phyloP scores from a whole-genome alignment of 2,329 filamentous ascomycete genomes.

The Colletotrichum godetiae region DNA sequence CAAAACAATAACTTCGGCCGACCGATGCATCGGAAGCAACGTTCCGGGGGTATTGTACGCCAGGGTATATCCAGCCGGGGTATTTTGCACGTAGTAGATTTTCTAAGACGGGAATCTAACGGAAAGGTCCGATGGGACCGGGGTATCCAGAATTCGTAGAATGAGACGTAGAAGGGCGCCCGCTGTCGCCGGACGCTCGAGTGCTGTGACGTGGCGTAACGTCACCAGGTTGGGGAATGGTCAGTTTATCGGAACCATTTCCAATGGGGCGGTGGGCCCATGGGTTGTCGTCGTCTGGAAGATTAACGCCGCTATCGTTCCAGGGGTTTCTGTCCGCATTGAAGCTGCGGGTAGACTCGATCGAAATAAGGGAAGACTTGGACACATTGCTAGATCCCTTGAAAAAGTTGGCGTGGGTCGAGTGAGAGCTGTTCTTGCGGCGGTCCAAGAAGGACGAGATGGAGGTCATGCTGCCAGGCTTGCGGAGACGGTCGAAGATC shows the following conservation, averaged over 20 bases:
- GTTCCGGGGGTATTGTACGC: conserved; percentile 67
- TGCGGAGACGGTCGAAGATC: conserved; percentile 93
- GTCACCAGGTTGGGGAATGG: conserved; percentile 80
- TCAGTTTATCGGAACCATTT: conserved; percentile 73
- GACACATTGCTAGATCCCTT: conserved; percentile 92
- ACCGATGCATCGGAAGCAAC: conserved; percentile 58
- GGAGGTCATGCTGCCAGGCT: conserved; percentile 93
- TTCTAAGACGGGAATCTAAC: conserved; percentile 71
- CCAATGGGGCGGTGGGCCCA: conserved; percentile 73
- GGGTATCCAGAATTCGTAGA: conserved; percentile 97
- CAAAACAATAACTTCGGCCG: conserved; percentile 51
- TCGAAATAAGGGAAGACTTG: conserved; percentile 94
- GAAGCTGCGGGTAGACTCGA: conserved; percentile 93
- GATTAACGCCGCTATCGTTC: conserved; percentile 97
- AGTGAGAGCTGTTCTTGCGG: conserved; percentile 92
- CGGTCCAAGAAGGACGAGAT: conserved; percentile 96
- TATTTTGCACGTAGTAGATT: conserved; percentile 64
- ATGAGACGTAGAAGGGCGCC: conserved; percentile 93
- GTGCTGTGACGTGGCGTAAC: conserved; percentile 85
- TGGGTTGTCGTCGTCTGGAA: conserved; percentile 85
- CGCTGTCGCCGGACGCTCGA: conserved; percentile 89
- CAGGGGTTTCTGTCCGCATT: conserved; percentile 94
- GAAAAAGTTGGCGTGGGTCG: conserved; percentile 86
- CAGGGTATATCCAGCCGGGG: conserved; percentile 75
- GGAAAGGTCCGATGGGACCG: conserved; percentile 89